A percentile compares a stretch with the other conserved stretches of the same genome.
Conservation (phyloP, 331 rosid species). For the Malus hybrid region DNA sequence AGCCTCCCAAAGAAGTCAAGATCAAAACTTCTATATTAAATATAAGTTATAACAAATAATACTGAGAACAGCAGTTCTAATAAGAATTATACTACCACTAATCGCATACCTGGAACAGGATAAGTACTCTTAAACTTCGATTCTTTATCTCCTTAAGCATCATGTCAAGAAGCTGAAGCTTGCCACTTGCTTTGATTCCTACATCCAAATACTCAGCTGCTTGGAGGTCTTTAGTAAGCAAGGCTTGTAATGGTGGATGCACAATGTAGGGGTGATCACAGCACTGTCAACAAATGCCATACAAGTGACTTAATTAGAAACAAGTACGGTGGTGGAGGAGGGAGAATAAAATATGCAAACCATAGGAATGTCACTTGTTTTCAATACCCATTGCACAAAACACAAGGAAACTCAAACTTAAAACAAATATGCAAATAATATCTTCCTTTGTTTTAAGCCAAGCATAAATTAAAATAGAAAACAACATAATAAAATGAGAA, state of each 20-base stretch:
- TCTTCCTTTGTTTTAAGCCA: not conserved
- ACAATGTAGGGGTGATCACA: conserved; percentile 73
- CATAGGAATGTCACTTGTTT: not conserved
- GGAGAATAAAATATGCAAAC: not conserved
- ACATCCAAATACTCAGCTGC: conserved; percentile 37
- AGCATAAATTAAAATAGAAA: not conserved
- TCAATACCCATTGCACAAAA: not conserved
- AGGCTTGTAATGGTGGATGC: conserved; percentile 29
- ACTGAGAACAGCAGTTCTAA: not conserved
- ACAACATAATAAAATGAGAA: not conserved
- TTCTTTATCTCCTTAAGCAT: conserved; percentile 70
- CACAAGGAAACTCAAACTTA: conserved; percentile 1
- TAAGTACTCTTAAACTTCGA: conserved; percentile 47
- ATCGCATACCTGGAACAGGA: conserved; percentile 69
- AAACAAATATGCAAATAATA: not conserved
- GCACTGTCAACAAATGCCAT: conserved; percentile 53
- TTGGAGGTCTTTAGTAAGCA: conserved; percentile 41
- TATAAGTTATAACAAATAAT: not conserved
- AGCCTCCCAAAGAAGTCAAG: not conserved
- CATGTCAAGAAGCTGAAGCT: conserved; percentile 80
- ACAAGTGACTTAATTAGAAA: not conserved
- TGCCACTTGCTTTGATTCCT: conserved; percentile 80
- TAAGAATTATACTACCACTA: not conserved
- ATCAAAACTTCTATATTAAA: not conserved
- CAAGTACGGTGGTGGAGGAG: not conserved